Percentiles rank a stretch among this genome's conserved stretches.
These are phyloP conservation scores for Pseudoperonospora humuli DNA, from an alignment of 352 stramenopile genomes.

Conservation along the genomic window DNA sequence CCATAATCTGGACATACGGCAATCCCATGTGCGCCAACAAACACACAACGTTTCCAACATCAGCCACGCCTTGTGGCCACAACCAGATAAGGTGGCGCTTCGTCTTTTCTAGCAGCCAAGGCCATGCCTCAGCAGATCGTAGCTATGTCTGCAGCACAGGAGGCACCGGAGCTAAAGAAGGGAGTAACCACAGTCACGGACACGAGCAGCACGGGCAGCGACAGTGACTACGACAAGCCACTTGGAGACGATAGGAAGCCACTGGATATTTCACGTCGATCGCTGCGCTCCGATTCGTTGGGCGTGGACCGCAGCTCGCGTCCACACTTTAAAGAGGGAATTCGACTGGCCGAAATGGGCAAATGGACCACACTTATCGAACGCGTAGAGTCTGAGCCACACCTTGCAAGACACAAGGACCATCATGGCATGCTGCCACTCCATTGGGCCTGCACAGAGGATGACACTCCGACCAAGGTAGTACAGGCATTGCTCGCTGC, in stretches of 20 bases:
- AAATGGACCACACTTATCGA: slow-evolving; percentile 64
- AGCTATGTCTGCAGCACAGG: background rate
- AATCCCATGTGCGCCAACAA: slow-evolving; percentile 15
- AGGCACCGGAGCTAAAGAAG: slow-evolving; percentile 19
- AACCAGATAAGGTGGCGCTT: slow-evolving; percentile 16
- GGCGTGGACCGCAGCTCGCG: slow-evolving; percentile 31
- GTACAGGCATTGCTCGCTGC: slow-evolving; percentile 56
- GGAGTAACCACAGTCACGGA: slow-evolving; percentile 9
- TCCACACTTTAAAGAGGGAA: slow-evolving; percentile 74
- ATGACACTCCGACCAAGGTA: slow-evolving; percentile 56
- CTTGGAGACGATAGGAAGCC: slow-evolving; percentile 4
- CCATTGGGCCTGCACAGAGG: slow-evolving; percentile 78
- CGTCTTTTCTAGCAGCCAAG: slow-evolving; percentile 15
- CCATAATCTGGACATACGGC: slow-evolving; percentile 5
- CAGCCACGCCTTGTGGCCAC: slow-evolving; percentile 7
- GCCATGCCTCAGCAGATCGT: slow-evolving; percentile 9
- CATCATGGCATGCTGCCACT: slow-evolving; percentile 80
- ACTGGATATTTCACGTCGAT: slow-evolving; percentile 10
- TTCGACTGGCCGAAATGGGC: slow-evolving; percentile 74
- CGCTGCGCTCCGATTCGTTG: slow-evolving; percentile 18
- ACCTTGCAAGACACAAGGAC: slow-evolving; percentile 70
- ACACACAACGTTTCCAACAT: slow-evolving; percentile 12
- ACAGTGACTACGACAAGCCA: slow-evolving; percentile 13
- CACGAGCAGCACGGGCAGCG: slow-evolving; percentile 20
- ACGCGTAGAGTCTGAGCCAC: slow-evolving; percentile 42